Conservation (phyloP, 495 filamentous ascomycete genomes). For the Daldinia childiae region DNA sequence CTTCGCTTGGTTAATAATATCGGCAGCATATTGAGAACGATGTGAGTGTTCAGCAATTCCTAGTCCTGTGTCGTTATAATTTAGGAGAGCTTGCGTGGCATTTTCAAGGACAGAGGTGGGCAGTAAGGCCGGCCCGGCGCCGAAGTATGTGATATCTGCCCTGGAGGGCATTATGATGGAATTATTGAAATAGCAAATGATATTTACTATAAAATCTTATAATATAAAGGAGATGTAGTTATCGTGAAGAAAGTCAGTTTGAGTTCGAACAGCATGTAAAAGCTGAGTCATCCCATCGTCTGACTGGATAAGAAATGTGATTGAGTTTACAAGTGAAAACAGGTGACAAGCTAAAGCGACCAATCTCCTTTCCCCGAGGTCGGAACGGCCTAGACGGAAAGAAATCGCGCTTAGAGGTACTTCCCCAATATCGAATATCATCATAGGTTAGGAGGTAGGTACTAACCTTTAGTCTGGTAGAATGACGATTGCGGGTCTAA, state of each 20-base stretch:
- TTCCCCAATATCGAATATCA: conserved; percentile 16
- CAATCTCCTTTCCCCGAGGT: conserved; percentile 18
- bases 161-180: conserved; percentile 60
- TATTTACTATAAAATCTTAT: background rate
- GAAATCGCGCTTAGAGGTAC: conserved; percentile 30
- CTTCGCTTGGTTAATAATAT: conserved; percentile 73
- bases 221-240: background rate
- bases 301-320: conserved; percentile 12
- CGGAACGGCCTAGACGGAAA: conserved; percentile 25
- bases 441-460: too few relatives aligned
- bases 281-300: conserved; percentile 28
- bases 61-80: conserved; percentile 83
- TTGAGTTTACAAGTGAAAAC: conserved; percentile 24
- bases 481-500: conserved; percentile 21
- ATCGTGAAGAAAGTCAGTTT: background rate
- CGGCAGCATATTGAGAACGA: conserved; percentile 77
- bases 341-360: conserved; percentile 21
- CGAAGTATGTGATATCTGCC: conserved; percentile 78
- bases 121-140: conserved; percentile 85
- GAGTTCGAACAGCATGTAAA: background rate
- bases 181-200: background rate
- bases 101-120: conserved; percentile 79
- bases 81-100: conserved; percentile 78
- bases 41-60: conserved; percentile 89
- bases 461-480: conserved; percentile 22